phyloP scores from a whole-genome alignment of 169 alveolate species.

The Plasmodium gaboni region DNA sequence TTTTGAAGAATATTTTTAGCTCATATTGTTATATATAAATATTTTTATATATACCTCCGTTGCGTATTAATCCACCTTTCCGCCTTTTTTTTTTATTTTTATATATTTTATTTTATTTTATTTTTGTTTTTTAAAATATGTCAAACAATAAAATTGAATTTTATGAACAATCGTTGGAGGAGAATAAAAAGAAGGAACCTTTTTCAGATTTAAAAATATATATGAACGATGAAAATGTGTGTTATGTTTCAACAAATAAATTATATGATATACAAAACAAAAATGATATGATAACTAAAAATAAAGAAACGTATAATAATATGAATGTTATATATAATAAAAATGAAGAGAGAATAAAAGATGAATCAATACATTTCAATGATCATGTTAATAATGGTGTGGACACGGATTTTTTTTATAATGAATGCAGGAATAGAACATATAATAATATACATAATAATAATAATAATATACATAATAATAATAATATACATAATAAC shows the following conservation, averaged over 20 bases:
- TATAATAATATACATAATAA: no score
- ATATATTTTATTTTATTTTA: neutral
- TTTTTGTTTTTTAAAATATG: slow-evolving; percentile 6
- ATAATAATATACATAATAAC: no score
- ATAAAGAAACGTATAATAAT: neutral
- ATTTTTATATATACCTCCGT: neutral
- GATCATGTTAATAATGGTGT: no score
- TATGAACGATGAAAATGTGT: slow-evolving; percentile 7
- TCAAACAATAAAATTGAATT: neutral
- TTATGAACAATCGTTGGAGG: neutral
- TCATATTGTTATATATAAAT: neutral
- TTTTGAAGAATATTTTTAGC: neutral
- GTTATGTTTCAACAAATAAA: slow-evolving; percentile 18
- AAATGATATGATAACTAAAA: slow-evolving; percentile 5
- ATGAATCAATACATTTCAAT: no score
- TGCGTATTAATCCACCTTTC: neutral
- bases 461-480: no score
- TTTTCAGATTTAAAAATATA: slow-evolving; percentile 3
- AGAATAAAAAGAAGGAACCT: slow-evolving; percentile 3
- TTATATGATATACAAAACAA: slow-evolving; percentile 28
- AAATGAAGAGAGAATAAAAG: no score
- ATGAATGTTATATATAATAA: no score
- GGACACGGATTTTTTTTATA: no score
- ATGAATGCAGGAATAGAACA: no score
- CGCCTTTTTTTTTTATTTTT: neutral